Evolutionary conservation across 2,329 filamentous ascomycete species (phyloP).

Genomic region (Neoascochyta sp.): DNA sequence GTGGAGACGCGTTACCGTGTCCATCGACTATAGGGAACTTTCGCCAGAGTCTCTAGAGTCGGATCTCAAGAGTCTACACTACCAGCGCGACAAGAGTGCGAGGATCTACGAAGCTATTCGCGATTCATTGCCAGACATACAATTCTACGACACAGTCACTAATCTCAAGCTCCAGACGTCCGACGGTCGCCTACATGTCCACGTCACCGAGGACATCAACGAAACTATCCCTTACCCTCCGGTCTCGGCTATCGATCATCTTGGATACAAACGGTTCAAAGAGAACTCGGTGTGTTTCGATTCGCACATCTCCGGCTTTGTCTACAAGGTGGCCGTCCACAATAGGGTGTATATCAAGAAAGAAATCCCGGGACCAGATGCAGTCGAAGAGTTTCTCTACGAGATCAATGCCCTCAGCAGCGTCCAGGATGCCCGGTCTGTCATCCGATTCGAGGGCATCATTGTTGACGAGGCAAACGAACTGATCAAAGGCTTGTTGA

Average conservation of each 20-base stretch:
- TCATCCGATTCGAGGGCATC: constrained; percentile 83
- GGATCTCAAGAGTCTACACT: constrained; percentile 72
- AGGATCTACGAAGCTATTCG: constrained; percentile 94
- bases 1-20: constrained; percentile 88
- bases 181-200: constrained; percentile 84
- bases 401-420: constrained; percentile 92
- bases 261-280: constrained; percentile 55
- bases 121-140: constrained; percentile 85
- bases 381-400: constrained; percentile 93
- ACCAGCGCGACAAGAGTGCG: constrained; percentile 86
- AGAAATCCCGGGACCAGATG: constrained; percentile 93
- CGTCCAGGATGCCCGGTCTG: constrained; percentile 66
- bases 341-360: constrained; percentile 85
- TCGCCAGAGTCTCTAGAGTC: constrained; percentile 78
- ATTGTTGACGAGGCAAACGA: constrained; percentile 75
- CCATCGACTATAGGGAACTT: constrained; percentile 83
- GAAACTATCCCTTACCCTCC: constrained; percentile 88
- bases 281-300: constrained; percentile 81
- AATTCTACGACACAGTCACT: constrained; percentile 94
- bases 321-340: constrained; percentile 80
- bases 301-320: constrained; percentile 92
- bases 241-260: constrained; percentile 67
- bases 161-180: constrained; percentile 91
- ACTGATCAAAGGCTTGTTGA: constrained; percentile 80
- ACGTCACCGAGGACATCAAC: constrained; percentile 95